phyloP scores from a whole-genome alignment of 1,284 basidiomycete species.

The Trametes sp. region DNA sequence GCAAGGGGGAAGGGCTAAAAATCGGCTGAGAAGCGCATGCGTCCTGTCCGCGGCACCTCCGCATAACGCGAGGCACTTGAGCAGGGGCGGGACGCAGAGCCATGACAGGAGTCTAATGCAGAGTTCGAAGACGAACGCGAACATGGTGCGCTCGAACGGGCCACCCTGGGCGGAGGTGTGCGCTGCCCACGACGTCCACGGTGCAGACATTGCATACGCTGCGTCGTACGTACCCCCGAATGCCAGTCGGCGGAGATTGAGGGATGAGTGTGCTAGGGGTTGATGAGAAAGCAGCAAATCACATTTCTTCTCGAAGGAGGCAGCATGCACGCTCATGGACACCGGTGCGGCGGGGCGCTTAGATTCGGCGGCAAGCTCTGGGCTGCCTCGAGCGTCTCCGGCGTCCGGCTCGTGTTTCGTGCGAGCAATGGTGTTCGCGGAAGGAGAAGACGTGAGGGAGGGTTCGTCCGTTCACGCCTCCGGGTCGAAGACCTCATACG shows the following conservation, averaged over 20 bases:
- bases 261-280: slow-evolving; percentile 14
- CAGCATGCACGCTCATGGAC: not conserved
- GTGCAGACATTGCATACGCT: slow-evolving; percentile 1
- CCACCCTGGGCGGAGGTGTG: not conserved
- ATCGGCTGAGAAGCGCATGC: slow-evolving; percentile 34
- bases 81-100: slow-evolving; percentile 18
- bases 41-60: slow-evolving; percentile 22
- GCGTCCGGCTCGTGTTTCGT: slow-evolving; percentile 9
- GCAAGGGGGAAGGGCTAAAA: slow-evolving; percentile 33
- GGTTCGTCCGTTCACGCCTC: slow-evolving; percentile 1
- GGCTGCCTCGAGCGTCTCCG: slow-evolving; percentile 2
- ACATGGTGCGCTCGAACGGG: not conserved
- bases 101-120: slow-evolving; percentile 15
- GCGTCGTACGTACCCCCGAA: slow-evolving; percentile 3
- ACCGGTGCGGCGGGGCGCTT: slow-evolving; percentile 14
- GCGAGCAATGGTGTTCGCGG: slow-evolving; percentile 13
- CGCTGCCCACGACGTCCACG: not conserved
- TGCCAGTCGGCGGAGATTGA: slow-evolving; percentile 20
- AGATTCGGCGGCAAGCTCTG: slow-evolving; percentile 8
- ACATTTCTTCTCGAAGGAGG: slow-evolving; percentile 8
- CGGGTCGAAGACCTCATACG: slow-evolving; percentile 13
- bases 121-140: not conserved
- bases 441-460: slow-evolving; percentile 2
- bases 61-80: slow-evolving; percentile 17
- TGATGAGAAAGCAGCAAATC: slow-evolving; percentile 12